Evolutionary conservation across 148 eudicot genomes (phyloP).

Genomic region (Rhododendron ferrugineum): DNA sequence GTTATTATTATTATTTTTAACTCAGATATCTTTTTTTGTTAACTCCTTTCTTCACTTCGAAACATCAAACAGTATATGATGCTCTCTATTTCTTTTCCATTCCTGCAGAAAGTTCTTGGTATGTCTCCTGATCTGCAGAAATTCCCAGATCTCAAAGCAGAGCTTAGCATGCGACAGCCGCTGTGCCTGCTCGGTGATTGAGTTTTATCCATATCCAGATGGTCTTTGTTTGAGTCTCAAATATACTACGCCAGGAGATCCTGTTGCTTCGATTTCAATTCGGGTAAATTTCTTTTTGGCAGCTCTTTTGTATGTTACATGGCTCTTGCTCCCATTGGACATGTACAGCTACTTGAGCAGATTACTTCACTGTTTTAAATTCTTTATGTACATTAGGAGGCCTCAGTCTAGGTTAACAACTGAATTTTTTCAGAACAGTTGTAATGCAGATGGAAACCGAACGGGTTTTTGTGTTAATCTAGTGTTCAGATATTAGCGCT

Average conservation of each 20-base stretch:
- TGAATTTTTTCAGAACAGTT: background rate
- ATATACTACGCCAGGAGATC: background rate
- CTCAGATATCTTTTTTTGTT: background rate
- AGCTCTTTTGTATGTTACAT: background rate
- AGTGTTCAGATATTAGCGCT: background rate
- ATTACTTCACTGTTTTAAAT: background rate
- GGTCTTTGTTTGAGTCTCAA: background rate
- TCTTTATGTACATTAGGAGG: background rate
- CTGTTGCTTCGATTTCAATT: background rate
- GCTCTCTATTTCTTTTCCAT: background rate
- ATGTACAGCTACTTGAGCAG: constrained; percentile 1
- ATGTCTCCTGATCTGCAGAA: constrained; percentile 66
- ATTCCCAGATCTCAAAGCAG: constrained; percentile 75
- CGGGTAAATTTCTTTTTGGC: background rate
- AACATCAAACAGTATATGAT: background rate
- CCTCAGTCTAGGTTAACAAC: background rate
- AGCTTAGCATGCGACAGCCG: constrained; percentile 96
- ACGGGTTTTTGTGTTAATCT: background rate
- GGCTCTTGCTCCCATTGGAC: background rate
- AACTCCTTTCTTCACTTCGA: background rate
- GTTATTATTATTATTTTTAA: background rate
- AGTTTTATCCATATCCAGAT: background rate
- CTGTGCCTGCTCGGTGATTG: constrained; percentile 75
- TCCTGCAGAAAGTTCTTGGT: constrained; percentile 63
- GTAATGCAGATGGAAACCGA: background rate